Conservation (phyloP, 2,329 filamentous ascomycete species). For the Aspergillus tamarii region DNA sequence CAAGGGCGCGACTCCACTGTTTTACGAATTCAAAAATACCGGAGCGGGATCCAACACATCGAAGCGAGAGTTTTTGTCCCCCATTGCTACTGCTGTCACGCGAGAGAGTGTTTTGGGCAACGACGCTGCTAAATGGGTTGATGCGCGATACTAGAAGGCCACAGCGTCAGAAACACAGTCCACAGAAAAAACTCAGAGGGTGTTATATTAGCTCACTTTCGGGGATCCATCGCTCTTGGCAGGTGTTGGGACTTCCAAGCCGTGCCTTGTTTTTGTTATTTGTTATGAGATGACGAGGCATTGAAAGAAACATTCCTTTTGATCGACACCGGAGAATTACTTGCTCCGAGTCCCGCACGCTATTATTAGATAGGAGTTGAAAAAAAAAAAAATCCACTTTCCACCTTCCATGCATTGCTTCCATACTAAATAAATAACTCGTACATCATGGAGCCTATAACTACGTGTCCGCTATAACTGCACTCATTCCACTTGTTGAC, state of each 20-base stretch:
- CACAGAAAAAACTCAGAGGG: background rate
- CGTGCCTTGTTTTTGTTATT: background rate
- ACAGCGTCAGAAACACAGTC: background rate
- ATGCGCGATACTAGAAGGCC: background rate
- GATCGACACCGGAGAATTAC: background rate
- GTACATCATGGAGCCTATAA: background rate
- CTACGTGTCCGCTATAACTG: background rate
- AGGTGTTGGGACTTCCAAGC: too few relatives aligned
- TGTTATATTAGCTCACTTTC: too few relatives aligned
- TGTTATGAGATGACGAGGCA: background rate
- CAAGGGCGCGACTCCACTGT: conserved; percentile 33
- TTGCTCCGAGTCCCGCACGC: background rate
- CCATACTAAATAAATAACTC: too few relatives aligned
- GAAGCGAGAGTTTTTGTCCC: background rate
- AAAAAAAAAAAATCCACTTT: background rate
- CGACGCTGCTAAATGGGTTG: background rate
- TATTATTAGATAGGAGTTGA: background rate
- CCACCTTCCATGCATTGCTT: background rate
- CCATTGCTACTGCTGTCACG: background rate
- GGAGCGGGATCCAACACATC: background rate
- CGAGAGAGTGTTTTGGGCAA: background rate
- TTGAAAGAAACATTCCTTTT: background rate
- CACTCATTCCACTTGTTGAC: background rate
- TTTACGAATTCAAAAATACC: conserved; percentile 28
- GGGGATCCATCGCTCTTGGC: too few relatives aligned